These are phyloP conservation scores for Coccomyxa subellipsoidea DNA, from an alignment of 163 green algal genomes.

Conservation along the genomic window DNA sequence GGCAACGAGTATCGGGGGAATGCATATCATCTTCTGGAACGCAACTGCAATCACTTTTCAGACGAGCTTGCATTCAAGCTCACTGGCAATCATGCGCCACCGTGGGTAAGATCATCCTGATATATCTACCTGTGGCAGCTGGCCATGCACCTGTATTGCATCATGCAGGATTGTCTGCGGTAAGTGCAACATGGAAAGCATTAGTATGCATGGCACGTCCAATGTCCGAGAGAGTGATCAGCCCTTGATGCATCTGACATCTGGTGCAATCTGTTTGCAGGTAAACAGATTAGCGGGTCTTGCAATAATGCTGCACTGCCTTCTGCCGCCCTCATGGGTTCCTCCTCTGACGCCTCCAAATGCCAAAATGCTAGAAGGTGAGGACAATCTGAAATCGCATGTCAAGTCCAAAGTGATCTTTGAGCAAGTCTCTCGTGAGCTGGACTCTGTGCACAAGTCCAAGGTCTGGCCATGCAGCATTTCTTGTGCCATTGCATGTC, in stretches of 20 bases:
- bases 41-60: slow-evolving; percentile 72
- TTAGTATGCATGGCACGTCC: no score
- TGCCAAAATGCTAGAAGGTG: not conserved
- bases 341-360: slow-evolving; percentile 58
- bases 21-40: slow-evolving; percentile 83
- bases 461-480: no score
- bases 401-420: no score
- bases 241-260: no score
- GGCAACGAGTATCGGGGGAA: slow-evolving; percentile 73
- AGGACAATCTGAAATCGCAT: not conserved
- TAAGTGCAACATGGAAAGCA: no score
- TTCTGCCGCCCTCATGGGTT: slow-evolving; percentile 75
- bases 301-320: slow-evolving; percentile 77
- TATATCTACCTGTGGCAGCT: no score
- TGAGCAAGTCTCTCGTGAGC: no score
- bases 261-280: slow-evolving; percentile 42
- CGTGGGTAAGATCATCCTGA: slow-evolving; percentile 24
- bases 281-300: slow-evolving; percentile 79
- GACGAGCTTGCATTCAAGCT: slow-evolving; percentile 69
- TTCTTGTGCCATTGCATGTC: no score
- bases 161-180: no score
- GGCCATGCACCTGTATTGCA: no score
- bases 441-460: no score
- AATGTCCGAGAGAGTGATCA: no score
- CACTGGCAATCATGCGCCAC: slow-evolving; percentile 33